Evolutionary conservation across 2,329 filamentous ascomycete species (phyloP).

Genomic region (Calonectria multiphialidica): DNA sequence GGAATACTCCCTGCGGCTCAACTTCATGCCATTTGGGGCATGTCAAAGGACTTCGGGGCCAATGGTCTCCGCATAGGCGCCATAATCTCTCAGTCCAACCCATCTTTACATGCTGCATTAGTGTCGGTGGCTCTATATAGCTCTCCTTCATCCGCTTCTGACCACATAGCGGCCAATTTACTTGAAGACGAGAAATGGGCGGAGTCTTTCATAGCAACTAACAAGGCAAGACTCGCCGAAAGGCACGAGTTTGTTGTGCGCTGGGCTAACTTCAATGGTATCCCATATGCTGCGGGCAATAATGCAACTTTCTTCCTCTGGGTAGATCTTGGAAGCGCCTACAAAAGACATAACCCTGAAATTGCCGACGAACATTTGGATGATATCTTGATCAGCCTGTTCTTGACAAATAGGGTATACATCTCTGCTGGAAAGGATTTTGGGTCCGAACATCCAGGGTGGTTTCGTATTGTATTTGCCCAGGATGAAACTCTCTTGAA

Average conservation of each 20-base stretch:
- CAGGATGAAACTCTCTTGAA: not conserved
- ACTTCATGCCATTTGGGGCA: not conserved
- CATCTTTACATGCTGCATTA: not conserved
- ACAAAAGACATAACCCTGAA: not conserved
- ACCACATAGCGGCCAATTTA: not conserved
- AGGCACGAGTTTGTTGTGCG: not conserved
- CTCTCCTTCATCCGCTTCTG: not conserved
- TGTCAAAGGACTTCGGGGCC: not conserved
- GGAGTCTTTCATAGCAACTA: not conserved
- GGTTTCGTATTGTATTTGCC: not conserved
- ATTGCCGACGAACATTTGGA: not conserved
- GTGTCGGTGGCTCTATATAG: not conserved
- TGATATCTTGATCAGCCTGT: not conserved
- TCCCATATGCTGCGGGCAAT: not conserved
- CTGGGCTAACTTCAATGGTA: not conserved
- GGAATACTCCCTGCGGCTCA: not conserved
- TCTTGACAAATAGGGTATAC: not conserved
- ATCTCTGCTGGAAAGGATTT: not conserved
- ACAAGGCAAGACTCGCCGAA: not conserved
- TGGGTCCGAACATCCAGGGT: not conserved
- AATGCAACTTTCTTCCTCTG: not conserved
- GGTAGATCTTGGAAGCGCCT: not conserved
- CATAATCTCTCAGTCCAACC: not conserved
- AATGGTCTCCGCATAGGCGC: not conserved
- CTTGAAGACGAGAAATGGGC: not conserved